Conservation (phyloP, 371 early-diverging fungal genomes). For the Mucor plumbeus region DNA sequence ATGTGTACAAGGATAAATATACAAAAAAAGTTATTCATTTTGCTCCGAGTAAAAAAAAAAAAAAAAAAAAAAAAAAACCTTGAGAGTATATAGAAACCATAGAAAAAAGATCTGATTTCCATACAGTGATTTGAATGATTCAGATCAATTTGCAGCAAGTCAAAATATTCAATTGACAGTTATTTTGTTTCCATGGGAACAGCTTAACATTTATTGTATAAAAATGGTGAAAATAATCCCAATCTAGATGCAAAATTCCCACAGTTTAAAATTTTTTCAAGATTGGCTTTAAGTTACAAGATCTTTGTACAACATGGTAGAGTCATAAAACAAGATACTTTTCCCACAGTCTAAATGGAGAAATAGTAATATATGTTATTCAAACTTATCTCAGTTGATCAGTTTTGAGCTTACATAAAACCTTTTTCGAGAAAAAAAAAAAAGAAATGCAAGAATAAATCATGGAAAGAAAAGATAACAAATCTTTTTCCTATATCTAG, state of each 20-base stretch:
- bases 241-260: constrained; percentile 1
- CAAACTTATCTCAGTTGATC: background rate
- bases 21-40: background rate
- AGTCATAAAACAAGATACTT: background rate
- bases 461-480: background rate
- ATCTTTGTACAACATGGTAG: constrained; percentile 1
- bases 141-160: background rate
- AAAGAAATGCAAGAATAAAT: background rate
- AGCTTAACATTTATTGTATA: background rate
- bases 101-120: background rate
- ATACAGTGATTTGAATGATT: background rate
- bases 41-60: constrained; percentile 2
- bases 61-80: no score
- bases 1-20: background rate
- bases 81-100: background rate
- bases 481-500: background rate
- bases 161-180: background rate
- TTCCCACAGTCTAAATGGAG: background rate
- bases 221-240: background rate
- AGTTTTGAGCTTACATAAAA: background rate
- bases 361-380: background rate
- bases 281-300: background rate
- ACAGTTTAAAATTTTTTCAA: constrained; percentile 6
- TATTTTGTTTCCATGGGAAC: background rate
- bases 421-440: background rate